Percentiles rank a stretch among this genome's conserved stretches.
Evolutionary conservation across 371 early-diverging fungal species (phyloP).

Genomic region (Mortierella polycephala): DNA sequence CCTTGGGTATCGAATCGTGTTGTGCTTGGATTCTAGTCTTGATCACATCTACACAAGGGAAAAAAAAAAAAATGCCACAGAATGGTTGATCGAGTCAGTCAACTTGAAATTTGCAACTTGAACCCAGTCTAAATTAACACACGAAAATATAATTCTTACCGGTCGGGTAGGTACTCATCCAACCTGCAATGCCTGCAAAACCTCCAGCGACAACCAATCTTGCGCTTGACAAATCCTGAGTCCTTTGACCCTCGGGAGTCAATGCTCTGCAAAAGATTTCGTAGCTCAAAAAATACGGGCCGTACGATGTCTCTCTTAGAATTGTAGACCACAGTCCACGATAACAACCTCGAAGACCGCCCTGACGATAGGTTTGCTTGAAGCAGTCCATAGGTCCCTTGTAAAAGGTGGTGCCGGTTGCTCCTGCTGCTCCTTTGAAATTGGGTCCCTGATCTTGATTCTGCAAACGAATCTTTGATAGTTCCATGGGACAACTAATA

Average conservation of each 20-base stretch:
- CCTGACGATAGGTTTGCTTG: conserved; percentile 59
- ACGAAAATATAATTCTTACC: too few species aligned
- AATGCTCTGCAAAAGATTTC: conserved; percentile 66
- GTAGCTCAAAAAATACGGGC: conserved; percentile 81
- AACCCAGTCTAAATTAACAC: too few species aligned
- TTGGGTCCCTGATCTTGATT: conserved; percentile 57
- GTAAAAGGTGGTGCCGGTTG: conserved; percentile 32
- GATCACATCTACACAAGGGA: conserved; percentile 68
- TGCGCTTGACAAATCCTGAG: conserved; percentile 61
- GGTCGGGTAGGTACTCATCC: conserved; percentile 83
- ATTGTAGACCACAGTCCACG: conserved; percentile 73
- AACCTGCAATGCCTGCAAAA: conserved; percentile 78
- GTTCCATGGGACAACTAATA: conserved; percentile 72
- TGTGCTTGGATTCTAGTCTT: conserved; percentile 81
- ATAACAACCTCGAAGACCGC: conserved; percentile 75
- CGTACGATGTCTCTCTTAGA: conserved; percentile 80
- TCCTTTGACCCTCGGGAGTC: conserved; percentile 49
- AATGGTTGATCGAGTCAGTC: too few species aligned
- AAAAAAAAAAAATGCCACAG: neutral
- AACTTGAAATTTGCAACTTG: too few species aligned
- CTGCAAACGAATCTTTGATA: conserved; percentile 74
- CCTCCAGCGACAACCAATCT: conserved; percentile 79
- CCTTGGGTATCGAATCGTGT: conserved; percentile 52
- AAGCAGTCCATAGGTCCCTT: conserved; percentile 73
- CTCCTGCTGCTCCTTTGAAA: neutral